Evolutionary conservation across 768 basidiomycete genomes (phyloP).

Genomic region (Leucosporidium yakuticum): DNA sequence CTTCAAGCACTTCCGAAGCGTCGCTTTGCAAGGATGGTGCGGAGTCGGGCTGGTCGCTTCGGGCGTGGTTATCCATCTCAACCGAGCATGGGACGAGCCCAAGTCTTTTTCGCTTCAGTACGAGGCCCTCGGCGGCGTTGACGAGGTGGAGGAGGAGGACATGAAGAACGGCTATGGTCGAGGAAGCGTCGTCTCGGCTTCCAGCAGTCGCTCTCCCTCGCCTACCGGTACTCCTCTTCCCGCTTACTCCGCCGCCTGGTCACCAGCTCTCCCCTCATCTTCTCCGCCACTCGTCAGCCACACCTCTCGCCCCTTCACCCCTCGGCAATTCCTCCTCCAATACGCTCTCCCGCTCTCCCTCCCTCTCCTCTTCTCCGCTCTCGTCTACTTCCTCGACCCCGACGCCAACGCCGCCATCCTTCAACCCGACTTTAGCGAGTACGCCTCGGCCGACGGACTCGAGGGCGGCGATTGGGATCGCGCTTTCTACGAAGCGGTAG

Average conservation of each 20-base stretch:
- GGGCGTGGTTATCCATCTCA: constrained; percentile 30
- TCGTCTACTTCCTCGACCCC: not conserved
- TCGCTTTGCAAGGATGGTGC: constrained; percentile 32
- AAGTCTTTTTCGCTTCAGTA: not conserved
- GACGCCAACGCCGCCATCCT: not conserved
- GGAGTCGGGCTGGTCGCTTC: constrained; percentile 34
- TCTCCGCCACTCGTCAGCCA: not conserved
- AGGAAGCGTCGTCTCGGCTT: not conserved
- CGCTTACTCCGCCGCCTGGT: too few species aligned
- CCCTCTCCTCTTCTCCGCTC: not conserved
- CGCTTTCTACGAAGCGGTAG: not conserved
- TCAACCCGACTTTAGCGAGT: not conserved
- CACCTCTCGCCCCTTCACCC: not conserved
- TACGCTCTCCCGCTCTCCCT: not conserved
- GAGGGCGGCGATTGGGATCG: not conserved
- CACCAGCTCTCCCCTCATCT: not conserved
- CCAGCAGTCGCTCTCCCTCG: not conserved
- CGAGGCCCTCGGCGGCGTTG: not conserved
- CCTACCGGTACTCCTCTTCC: too few species aligned
- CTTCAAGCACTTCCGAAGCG: constrained; percentile 31
- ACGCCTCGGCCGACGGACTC: not conserved
- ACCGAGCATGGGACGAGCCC: constrained; percentile 20
- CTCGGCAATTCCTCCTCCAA: not conserved
- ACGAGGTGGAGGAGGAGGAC: not conserved
- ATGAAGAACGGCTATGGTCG: not conserved